Evolutionary conservation across 2,329 filamentous ascomycete genomes (phyloP), one percentile per base, ranked within the genome.

Genomic region (Sporothrix inflata): DNA sequence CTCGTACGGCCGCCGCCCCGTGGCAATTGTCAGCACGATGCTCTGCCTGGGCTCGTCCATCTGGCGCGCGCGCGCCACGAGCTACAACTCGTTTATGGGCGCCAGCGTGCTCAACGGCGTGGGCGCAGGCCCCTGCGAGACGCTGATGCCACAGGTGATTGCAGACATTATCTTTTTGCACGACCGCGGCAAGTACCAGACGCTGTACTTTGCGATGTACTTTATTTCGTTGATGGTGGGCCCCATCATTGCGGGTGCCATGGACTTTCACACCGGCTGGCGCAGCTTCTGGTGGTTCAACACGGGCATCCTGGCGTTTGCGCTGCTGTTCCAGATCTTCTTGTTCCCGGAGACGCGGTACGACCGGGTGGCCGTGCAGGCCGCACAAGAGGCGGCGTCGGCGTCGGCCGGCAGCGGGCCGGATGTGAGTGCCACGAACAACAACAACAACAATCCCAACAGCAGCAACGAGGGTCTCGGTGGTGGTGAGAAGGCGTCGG

Each of bases 211-310:
- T 80, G 85, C 85, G 0, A 82, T 85, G 14, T 91, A 90, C 78
- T 90, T 90, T 40, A 88, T 87, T 2, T 85, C 85, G 12, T 80
- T 91, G 30, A 90, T 89, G 87, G 84, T 73, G 12, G 74, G 78
- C 75, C 74, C 74, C 27, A 74, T 78, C 57, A 69, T 73, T 65
- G 82, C 87, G 0, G 89, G 89, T 1, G 80, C 86, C 0, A 91
- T 91, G 88, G 84, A 88, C 1, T 81, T 86, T 57, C 83, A 86
- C 47, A 78, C 85, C 4, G 88, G 88, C 65, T 90, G 87, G 86
- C 82, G 87, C 34, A 88, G 81, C 76, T 91, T 91, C 78, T 91
- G 88, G 87, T 91, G 89, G 89, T 81, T 91, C 74, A 90, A 90
- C 74, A 85, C 87, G 1, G 89, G 78, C 1, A 68, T 91, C 1